phyloP scores from a whole-genome alignment of 2,329 filamentous ascomycete species.

The Colletotrichum sublineola region DNA sequence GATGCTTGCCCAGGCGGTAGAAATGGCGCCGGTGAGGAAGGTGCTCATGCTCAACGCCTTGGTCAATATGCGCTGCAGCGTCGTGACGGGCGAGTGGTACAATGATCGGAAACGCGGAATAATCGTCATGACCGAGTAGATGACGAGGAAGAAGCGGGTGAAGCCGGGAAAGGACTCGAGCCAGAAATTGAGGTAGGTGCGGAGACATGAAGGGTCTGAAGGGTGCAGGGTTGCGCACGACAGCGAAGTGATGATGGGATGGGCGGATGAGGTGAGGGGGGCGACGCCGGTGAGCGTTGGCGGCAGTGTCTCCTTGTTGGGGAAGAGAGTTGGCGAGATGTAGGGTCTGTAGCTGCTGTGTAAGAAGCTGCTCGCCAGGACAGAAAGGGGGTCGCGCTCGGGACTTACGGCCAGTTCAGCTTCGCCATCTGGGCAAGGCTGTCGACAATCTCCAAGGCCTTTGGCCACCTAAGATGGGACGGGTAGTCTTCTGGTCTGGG shows the following conservation, averaged over 20 bases:
- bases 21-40: conserved; percentile 86
- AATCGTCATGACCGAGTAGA: conserved; percentile 78
- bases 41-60: conserved; percentile 80
- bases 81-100: conserved; percentile 76
- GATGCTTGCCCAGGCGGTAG: conserved; percentile 88
- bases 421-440: conserved; percentile 84
- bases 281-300: conserved; percentile 75
- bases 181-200: conserved; percentile 90
- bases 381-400: neutral
- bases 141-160: conserved; percentile 80
- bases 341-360: conserved; percentile 69
- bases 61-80: conserved; percentile 75
- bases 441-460: conserved; percentile 81
- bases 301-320: conserved; percentile 76
- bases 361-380: conserved; percentile 24
- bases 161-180: conserved; percentile 84
- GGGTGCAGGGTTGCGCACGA: conserved; percentile 94
- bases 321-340: conserved; percentile 88
- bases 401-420: conserved; percentile 83
- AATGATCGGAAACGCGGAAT: conserved; percentile 77
- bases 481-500: conserved; percentile 78
- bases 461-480: conserved; percentile 78
- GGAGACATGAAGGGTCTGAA: conserved; percentile 86
- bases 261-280: conserved; percentile 85
- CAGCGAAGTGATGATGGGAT: conserved; percentile 86